phyloP scores from a whole-genome alignment of 768 basidiomycete species.

The Trametes cinnabarina region DNA sequence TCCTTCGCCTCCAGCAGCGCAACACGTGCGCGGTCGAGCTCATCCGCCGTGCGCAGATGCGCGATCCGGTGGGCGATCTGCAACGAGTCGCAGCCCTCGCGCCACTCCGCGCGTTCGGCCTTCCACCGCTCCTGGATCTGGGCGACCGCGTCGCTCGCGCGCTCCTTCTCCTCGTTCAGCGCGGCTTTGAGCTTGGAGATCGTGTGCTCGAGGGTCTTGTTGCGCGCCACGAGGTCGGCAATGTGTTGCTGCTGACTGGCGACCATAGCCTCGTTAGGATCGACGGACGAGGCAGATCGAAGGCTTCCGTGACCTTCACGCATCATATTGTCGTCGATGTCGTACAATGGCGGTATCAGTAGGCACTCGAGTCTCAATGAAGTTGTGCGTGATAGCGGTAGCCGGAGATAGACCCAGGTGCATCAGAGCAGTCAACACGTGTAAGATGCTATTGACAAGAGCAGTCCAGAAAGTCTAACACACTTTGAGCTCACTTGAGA shows the following conservation, averaged over 20 bases:
- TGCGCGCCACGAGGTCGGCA: slow-evolving; percentile 68
- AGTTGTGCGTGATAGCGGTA: background rate
- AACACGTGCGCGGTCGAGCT: slow-evolving; percentile 52
- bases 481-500: too few species aligned
- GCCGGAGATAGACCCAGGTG: too few species aligned
- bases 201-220: slow-evolving; percentile 60
- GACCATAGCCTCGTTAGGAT: slow-evolving; percentile 44
- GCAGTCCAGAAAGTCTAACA: too few species aligned
- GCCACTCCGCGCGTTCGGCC: slow-evolving; percentile 56
- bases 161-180: slow-evolving; percentile 41
- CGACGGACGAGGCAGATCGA: background rate
- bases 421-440: too few species aligned
- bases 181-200: slow-evolving; percentile 54
- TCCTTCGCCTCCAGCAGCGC: slow-evolving; percentile 56
- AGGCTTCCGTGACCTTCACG: background rate
- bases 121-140: slow-evolving; percentile 50
- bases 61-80: slow-evolving; percentile 63
- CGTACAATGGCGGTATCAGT: background rate
- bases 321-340: background rate
- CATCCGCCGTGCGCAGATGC: slow-evolving; percentile 54
- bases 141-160: slow-evolving; percentile 41
- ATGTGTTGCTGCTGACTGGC: slow-evolving; percentile 67
- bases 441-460: too few species aligned
- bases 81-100: slow-evolving; percentile 59
- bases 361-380: background rate